Evolutionary conservation across 768 basidiomycete genomes (phyloP).

Genomic region (Leucocoprinus sp.): DNA sequence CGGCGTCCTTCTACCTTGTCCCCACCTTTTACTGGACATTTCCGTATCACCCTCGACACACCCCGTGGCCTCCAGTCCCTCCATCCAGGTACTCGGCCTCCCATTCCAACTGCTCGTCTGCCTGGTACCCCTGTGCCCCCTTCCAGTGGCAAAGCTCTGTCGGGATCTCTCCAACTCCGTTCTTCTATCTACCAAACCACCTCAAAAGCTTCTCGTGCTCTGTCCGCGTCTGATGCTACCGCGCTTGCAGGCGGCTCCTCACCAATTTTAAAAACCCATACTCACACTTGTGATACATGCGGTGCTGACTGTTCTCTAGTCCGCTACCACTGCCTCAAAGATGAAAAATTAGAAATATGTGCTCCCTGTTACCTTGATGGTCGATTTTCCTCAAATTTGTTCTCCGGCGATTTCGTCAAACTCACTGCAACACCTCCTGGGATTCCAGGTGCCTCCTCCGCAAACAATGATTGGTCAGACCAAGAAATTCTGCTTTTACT

Average conservation of each 20-base stretch:
- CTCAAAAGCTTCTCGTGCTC: constrained; percentile 67
- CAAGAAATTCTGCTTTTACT: constrained; percentile 82
- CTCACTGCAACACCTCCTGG: constrained; percentile 41
- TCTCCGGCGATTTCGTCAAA: constrained; percentile 94
- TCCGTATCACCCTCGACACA: constrained; percentile 94
- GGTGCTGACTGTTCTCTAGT: constrained; percentile 85
- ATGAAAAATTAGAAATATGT: constrained; percentile 87
- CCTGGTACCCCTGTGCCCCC: constrained; percentile 24
- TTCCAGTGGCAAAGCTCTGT: constrained; percentile 17
- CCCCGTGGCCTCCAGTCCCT: constrained; percentile 93
- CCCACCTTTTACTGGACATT: constrained; percentile 98
- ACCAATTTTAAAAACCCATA: constrained; percentile 28
- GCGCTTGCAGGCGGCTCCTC: constrained; percentile 47
- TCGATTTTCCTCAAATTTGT: constrained; percentile 93
- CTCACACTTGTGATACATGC: constrained; percentile 86
- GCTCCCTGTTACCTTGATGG: constrained; percentile 92
- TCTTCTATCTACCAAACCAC: constrained; percentile 85
- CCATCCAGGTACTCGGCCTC: constrained; percentile 68
- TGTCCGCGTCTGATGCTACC: constrained; percentile 52
- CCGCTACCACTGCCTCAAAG: constrained; percentile 90
- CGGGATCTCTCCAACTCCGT: constrained; percentile 73
- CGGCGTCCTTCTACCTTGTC: constrained; percentile 88
- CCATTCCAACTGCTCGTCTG: constrained; percentile 43
- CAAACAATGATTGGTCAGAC: constrained; percentile 77
- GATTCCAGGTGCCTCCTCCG: constrained; percentile 30